Base-by-base conservation (phyloP, 78 protist species). In the Reticulomyxa filosa region DNA sequence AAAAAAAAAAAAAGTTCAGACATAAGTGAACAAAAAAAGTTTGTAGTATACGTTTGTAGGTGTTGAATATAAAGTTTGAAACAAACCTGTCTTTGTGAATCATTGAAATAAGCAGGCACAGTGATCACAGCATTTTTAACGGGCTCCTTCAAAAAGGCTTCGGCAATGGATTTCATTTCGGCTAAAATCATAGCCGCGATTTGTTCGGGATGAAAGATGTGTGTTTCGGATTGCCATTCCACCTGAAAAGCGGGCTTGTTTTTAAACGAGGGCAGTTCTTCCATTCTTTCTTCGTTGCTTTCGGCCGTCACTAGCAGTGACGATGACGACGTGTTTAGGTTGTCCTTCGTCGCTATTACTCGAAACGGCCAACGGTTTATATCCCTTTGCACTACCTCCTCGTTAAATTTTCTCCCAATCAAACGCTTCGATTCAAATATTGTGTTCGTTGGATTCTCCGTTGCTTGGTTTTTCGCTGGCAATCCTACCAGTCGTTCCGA, bases 321-420 rank as follows among this genome's bases (percentile, higher is more conserved):
- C n/a, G n/a, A n/a, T n/a, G n/a, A n/a, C n/a, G n/a, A n/a, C n/a
- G n/a, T 50, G 51, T 33, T 13, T 46, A 97, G 98, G 83, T 53
- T 78, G 29, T 66, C 75, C 1, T 80, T 74, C 37, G 20, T 20
- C 37, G 50, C 39, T 61, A 79, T 36, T 6, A 95, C 82, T 57
- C 70, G 55, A 84, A 88, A 95, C 17, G 99, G 95, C 85, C 79
- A 84, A 53, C 66, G 89, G 81, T 87, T 84, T 81, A 80, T 51
- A 67, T 95, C 99, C 26, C 26, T 1, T 77, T 75, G 82, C 39
- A 81, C 66, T 32, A 35, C 5, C 10, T 38, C 48, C 53, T 93
- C 99, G 46, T 20, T 2, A 72, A 79, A 72, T 62, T 25, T 38
- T 37, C 64, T 68, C 42, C 91, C 91, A 46, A 85, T 77, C 8